These are phyloP conservation scores for Metarhizium brunneum DNA, from an alignment of 2,329 filamentous ascomycete species.

Conservation along the genomic window DNA sequence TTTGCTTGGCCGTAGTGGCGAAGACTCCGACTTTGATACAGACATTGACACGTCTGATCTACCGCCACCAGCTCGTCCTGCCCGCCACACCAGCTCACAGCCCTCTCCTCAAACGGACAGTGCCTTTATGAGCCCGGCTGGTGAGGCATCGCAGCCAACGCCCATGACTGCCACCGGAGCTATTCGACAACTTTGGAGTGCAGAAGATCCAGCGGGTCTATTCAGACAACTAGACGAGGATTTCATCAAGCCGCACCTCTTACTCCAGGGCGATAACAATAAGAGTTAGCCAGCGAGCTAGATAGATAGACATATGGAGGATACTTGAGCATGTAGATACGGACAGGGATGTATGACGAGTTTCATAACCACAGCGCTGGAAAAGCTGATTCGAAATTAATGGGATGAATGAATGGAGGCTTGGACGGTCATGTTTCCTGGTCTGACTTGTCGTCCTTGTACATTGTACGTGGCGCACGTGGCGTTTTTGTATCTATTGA, in stretches of 20 bases:
- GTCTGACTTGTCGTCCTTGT: too few relatives aligned
- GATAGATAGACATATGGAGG: not conserved
- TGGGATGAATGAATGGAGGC: not conserved
- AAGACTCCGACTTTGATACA: conserved; percentile 51
- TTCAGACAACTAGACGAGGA: conserved; percentile 92
- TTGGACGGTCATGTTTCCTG: not conserved
- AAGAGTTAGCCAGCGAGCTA: conserved; percentile 10
- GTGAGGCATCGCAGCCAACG: conserved; percentile 21
- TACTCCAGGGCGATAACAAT: conserved; percentile 59
- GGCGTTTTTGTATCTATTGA: not conserved
- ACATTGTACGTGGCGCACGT: not conserved
- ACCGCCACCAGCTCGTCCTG: conserved; percentile 46
- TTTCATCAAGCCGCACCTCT: conserved; percentile 84
- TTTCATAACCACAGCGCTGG: not conserved
- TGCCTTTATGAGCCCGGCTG: conserved; percentile 19
- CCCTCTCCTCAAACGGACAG: conserved; percentile 17
- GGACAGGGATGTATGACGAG: not conserved
- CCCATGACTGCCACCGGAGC: conserved; percentile 65
- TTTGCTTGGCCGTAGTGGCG: conserved; percentile 40
- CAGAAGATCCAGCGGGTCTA: conserved; percentile 81
- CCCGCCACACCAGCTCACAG: conserved; percentile 15
- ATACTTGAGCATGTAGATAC: not conserved
- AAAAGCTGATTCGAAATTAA: not conserved
- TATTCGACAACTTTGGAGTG: conserved; percentile 70
- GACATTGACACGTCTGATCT: conserved; percentile 60